Conservation (phyloP, 139 green algal species). For the Zygnema circumcarinatum region DNA sequence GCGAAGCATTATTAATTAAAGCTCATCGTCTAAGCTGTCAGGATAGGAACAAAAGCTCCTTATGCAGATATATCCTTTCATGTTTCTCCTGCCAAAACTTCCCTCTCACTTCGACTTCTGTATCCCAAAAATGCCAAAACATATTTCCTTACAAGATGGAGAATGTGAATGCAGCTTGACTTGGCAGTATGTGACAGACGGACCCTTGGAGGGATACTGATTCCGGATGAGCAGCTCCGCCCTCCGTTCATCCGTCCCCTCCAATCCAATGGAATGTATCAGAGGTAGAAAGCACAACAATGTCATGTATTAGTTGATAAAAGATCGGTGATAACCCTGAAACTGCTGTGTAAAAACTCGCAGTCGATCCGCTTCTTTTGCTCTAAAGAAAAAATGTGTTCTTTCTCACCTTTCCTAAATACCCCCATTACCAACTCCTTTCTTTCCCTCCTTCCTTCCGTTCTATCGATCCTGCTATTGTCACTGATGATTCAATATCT, state of each 20-base stretch:
- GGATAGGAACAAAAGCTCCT: background rate
- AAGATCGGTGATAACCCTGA: too few species aligned
- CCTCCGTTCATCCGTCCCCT: background rate
- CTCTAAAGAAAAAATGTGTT: background rate
- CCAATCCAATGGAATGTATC: too few species aligned
- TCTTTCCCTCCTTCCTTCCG: background rate
- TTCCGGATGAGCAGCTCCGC: background rate
- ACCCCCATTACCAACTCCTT: too few species aligned
- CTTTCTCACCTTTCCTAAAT: background rate
- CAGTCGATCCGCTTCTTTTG: background rate
- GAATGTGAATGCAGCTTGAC: background rate
- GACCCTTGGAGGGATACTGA: background rate
- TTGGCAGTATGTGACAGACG: background rate
- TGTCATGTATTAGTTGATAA: too few species aligned
- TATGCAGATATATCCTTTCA: background rate
- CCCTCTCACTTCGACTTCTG: background rate
- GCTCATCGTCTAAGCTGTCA: background rate
- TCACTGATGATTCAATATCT: background rate
- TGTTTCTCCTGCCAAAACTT: background rate
- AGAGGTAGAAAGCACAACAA: too few species aligned
- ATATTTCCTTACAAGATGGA: too few species aligned
- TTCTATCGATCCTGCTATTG: background rate
- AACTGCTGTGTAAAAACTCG: background rate
- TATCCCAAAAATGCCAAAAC: background rate
- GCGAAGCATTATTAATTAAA: too few species aligned